Evolutionary conservation across 305 asterid species (phyloP).

Genomic region (Fraxinus sp.): DNA sequence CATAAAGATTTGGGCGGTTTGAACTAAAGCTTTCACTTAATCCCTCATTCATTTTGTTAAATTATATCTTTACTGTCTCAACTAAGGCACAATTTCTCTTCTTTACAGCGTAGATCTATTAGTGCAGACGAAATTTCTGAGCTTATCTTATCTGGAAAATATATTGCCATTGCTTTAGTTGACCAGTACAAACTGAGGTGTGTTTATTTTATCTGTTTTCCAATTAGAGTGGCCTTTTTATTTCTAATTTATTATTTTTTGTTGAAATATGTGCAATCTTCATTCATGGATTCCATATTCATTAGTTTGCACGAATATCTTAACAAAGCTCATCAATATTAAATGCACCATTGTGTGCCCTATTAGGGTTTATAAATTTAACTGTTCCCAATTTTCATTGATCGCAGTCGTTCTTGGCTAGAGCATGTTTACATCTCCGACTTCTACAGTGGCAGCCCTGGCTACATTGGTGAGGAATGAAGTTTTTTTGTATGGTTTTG

Average conservation of each 20-base stretch:
- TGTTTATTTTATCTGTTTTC: not conserved
- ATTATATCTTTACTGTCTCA: not conserved
- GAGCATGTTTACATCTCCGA: slow-evolving; percentile 55
- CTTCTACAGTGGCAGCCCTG: slow-evolving; percentile 48
- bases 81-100: slow-evolving; percentile 31
- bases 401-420: slow-evolving; percentile 49
- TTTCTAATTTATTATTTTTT: not conserved
- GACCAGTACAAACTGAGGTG: slow-evolving; percentile 85
- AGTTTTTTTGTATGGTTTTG: slow-evolving; percentile 3
- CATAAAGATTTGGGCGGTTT: not conserved
- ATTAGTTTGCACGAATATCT: not conserved
- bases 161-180: slow-evolving; percentile 73
- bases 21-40: not conserved
- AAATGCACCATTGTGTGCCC: not conserved
- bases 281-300: not conserved
- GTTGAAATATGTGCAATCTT: not conserved
- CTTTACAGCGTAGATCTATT: slow-evolving; percentile 82
- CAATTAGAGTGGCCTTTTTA: not conserved
- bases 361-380: not conserved
- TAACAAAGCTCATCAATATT: not conserved
- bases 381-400: not conserved
- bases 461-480: slow-evolving; percentile 70
- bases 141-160: slow-evolving; percentile 66
- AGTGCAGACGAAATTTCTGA: slow-evolving; percentile 57
- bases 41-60: not conserved